Evolutionary conservation across 2,329 filamentous ascomycete genomes (phyloP), one percentile per base, ranked within the genome.

Genomic region (Fusarium mangiferae): DNA sequence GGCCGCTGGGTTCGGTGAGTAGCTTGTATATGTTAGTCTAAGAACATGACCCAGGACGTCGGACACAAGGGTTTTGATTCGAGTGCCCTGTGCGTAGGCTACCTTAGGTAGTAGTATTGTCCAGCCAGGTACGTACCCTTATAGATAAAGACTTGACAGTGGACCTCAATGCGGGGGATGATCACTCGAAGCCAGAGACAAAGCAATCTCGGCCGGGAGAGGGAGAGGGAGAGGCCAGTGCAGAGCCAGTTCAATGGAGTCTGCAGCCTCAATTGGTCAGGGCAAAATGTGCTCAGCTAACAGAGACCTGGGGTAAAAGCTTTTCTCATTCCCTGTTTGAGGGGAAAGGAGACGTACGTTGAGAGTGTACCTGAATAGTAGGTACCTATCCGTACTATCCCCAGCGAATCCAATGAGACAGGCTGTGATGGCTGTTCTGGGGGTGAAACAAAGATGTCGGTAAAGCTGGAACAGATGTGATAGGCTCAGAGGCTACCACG

Each of bases 61-160:
- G 28, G 28, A 28, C 28, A 28, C 28, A 28, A 28, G 28, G 28
- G 28, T 28, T 28, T 28, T 28, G 28, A 28, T 28, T 28, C 28
- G 28, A 28, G 28, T 28, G 28, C 28, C 28, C 28, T 28, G 28
- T 28, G 28, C 28, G 28, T 28, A 28, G 28, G 28, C 12, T 30
- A 30, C 30, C 28, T 30, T 30, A 30, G 28, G 28, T 30, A 30
- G 28, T 30, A 30, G 28, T 30, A 33, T 49, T 49, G 60, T 54
- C 33, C 46, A 54, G 39, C n/a, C 24, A n/a, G 39, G 66, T 74
- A 74, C 66, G 71, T 73, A 74, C 71, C 71, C 49, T 58, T 39
- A 28, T 35, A 60, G 52, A 45, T 66, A 57, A 41, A 45, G 58
- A 36, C 51, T 55, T 20, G 30, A 17, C 48, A 67, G 45, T 68